phyloP scores from a whole-genome alignment of 2,329 filamentous ascomycete species.

The Thelonectria olida region DNA sequence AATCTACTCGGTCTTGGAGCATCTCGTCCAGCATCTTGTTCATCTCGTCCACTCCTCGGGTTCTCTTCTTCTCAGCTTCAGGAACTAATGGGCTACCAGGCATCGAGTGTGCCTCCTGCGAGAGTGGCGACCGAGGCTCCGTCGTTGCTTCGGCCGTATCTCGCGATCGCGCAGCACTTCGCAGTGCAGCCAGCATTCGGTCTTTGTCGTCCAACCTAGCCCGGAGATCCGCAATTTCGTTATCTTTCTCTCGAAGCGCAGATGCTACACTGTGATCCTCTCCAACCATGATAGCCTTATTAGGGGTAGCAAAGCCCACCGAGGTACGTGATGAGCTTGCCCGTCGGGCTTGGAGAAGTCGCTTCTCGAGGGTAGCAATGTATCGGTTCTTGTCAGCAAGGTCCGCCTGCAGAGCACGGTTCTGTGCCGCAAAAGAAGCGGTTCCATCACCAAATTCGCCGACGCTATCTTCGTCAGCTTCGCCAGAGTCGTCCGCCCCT shows the following conservation, averaged over 20 bases:
- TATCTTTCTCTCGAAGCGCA: slow-evolving; percentile 86
- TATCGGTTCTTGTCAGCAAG: slow-evolving; percentile 97
- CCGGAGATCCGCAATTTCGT: slow-evolving; percentile 90
- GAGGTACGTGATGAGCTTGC: slow-evolving; percentile 91
- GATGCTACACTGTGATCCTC: slow-evolving; percentile 81
- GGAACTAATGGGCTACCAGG: slow-evolving; percentile 23
- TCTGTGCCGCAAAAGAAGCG: slow-evolving; percentile 84
- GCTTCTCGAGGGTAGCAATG: slow-evolving; percentile 91
- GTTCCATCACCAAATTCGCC: slow-evolving; percentile 89
- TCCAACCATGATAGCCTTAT: slow-evolving; percentile 73
- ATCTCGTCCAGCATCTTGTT: slow-evolving; percentile 94
- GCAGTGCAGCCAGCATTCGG: slow-evolving; percentile 87
- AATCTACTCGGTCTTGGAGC: slow-evolving; percentile 89
- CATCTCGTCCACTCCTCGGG: slow-evolving; percentile 87
- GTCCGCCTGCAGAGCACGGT: slow-evolving; percentile 92
- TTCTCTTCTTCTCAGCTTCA: slow-evolving; percentile 58
- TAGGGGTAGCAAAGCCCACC: slow-evolving; percentile 70
- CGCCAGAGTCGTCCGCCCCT: slow-evolving; percentile 55
- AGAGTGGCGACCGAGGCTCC: slow-evolving; percentile 45
- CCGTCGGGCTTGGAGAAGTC: slow-evolving; percentile 87
- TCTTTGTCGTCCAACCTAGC: slow-evolving; percentile 94
- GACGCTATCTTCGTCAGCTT: slow-evolving; percentile 73
- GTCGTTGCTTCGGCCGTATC: slow-evolving; percentile 74
- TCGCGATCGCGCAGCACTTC: slow-evolving; percentile 84
- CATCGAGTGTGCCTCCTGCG: slow-evolving; percentile 24